Evolutionary conservation across 2,329 filamentous ascomycete species (phyloP).

Genomic region (Pseudogymnoascus sp.): DNA sequence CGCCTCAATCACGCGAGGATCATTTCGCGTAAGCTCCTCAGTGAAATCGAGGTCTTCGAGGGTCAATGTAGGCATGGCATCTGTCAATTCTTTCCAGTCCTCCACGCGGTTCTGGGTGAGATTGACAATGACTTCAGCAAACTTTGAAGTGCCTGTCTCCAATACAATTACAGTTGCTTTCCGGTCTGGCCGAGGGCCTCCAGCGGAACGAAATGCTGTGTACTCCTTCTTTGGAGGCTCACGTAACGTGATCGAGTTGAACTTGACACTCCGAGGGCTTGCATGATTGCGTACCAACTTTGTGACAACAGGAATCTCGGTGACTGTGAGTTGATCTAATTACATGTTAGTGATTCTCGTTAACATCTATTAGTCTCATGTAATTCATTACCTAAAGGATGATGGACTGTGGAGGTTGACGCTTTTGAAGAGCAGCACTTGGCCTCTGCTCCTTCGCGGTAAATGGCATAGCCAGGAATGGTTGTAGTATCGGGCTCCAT

Average conservation of each 20-base stretch:
- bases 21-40: constrained; percentile 65
- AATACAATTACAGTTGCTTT: constrained; percentile 43
- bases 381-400: constrained; percentile 10
- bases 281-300: constrained; percentile 39
- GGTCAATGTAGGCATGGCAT: constrained; percentile 49
- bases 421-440: neutral
- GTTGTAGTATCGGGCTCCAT: constrained; percentile 32
- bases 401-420: neutral
- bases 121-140: constrained; percentile 46
- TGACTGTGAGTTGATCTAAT: constrained; percentile 45
- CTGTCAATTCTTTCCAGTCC: constrained; percentile 38
- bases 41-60: constrained; percentile 83
- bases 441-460: constrained; percentile 29
- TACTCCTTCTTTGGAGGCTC: constrained; percentile 46
- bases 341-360: constrained; percentile 10
- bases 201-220: constrained; percentile 48
- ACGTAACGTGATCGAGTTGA: constrained; percentile 48
- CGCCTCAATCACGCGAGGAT: constrained; percentile 84
- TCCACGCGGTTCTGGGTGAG: constrained; percentile 36
- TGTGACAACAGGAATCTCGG: constrained; percentile 45
- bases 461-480: constrained; percentile 40
- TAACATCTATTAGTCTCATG: neutral
- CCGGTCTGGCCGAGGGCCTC: constrained; percentile 41
- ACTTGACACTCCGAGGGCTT: constrained; percentile 56
- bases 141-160: constrained; percentile 32